Conservation (phyloP, 2,329 filamentous ascomycete species). For the Beauveria asiatica region DNA sequence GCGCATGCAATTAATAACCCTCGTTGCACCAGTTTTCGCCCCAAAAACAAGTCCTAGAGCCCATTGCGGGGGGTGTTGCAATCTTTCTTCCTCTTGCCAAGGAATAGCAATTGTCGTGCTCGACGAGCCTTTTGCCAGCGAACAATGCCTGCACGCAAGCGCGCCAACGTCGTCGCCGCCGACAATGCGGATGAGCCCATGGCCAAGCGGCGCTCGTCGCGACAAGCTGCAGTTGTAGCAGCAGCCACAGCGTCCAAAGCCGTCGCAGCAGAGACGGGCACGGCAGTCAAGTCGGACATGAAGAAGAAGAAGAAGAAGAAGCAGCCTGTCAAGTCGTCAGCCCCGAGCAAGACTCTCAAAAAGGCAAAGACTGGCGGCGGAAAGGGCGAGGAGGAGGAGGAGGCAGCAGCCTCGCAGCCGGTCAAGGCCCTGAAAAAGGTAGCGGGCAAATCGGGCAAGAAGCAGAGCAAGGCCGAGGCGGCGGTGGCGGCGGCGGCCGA, state of each 20-base stretch:
- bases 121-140: too few species aligned
- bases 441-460: neutral
- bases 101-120: neutral
- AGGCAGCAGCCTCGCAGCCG: neutral
- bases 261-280: neutral
- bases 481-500: neutral
- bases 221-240: slow-evolving; percentile 15
- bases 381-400: neutral
- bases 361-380: neutral
- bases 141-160: slow-evolving; percentile 18
- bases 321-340: neutral
- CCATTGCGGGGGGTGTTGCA: too few species aligned
- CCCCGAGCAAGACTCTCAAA: neutral
- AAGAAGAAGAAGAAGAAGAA: too few species aligned
- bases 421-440: neutral
- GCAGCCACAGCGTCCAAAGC: slow-evolving; percentile 6
- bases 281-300: neutral
- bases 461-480: neutral
- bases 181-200: slow-evolving; percentile 14
- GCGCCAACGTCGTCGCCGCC: slow-evolving; percentile 10
- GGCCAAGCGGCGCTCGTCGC: slow-evolving; percentile 21
- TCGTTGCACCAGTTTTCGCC: neutral
- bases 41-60: neutral
- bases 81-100: neutral
- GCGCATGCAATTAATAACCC: neutral